Conservation (phyloP, 306 rosid genomes). For the Lathyrus oleraceus region DNA sequence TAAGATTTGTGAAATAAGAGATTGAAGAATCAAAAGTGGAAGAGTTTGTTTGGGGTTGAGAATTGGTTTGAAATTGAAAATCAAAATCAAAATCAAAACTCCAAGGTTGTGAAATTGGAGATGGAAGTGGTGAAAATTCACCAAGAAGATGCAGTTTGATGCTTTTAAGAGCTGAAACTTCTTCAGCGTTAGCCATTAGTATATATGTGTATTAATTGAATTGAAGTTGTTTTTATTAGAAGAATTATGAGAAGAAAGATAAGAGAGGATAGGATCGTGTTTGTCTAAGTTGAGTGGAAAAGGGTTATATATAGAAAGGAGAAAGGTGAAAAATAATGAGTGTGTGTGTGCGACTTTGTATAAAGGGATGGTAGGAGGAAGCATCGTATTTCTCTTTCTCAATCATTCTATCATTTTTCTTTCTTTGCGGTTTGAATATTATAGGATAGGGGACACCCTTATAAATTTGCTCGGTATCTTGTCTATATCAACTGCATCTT, state of each 20-base stretch:
- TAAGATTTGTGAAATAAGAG: slow-evolving; percentile 23
- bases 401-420: slow-evolving; percentile 1
- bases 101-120: slow-evolving; percentile 9
- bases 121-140: slow-evolving; percentile 56
- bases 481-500: not conserved
- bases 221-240: not conserved
- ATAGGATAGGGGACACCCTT: slow-evolving; percentile 10
- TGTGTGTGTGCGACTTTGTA: not conserved
- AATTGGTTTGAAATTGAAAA: not conserved
- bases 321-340: not conserved
- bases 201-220: not conserved
- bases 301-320: slow-evolving; percentile 32
- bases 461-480: not conserved
- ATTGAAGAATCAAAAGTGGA: slow-evolving; percentile 30
- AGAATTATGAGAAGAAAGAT: not conserved
- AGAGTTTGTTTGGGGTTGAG: not conserved
- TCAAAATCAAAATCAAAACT: not conserved
- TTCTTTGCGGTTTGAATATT: not conserved
- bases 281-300: slow-evolving; percentile 32
- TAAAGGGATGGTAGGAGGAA: slow-evolving; percentile 25
- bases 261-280: not conserved
- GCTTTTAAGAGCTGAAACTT: not conserved
- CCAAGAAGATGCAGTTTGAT: slow-evolving; percentile 74
- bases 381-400: slow-evolving; percentile 31
- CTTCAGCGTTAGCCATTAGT: slow-evolving; percentile 45